Evolutionary conservation across 345 rosid genomes (phyloP).

Genomic region (Arabis hirsuta): DNA sequence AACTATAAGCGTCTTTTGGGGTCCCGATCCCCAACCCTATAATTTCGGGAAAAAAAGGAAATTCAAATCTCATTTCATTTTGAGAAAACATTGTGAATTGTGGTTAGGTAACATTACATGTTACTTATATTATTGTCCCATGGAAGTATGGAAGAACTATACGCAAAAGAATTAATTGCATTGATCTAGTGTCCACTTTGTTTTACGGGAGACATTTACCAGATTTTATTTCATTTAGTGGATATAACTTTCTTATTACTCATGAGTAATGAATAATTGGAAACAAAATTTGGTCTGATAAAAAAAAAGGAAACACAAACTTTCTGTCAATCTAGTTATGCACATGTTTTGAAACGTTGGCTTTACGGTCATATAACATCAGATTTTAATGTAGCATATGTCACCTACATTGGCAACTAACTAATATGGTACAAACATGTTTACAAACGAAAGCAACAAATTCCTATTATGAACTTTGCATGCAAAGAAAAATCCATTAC

Average conservation of each 20-base stretch:
- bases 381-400: no score
- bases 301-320: not conserved
- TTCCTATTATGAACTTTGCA: no score
- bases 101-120: conserved; percentile 16
- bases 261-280: conserved; percentile 1
- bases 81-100: not conserved
- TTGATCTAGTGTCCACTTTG: conserved; percentile 39
- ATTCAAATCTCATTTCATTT: not conserved
- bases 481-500: no score
- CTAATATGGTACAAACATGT: no score
- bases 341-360: conserved; percentile 11
- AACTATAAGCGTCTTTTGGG: conserved; percentile 27
- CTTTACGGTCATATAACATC: not conserved
- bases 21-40: conserved; percentile 36
- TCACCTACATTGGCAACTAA: no score
- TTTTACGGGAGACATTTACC: conserved; percentile 26
- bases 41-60: not conserved
- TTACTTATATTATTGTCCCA: conserved; percentile 20
- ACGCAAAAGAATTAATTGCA: conserved; percentile 19
- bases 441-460: no score
- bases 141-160: conserved; percentile 1
- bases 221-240: conserved; percentile 9
- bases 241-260: conserved; percentile 18
- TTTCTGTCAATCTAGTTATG: not conserved
- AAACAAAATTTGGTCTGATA: not conserved